Percentiles rank a stretch among this genome's conserved stretches.
These are phyloP conservation scores for Ampelocalamus luodianensis DNA, from an alignment of 176 grass and related monocot genomes.

Conservation along the genomic window DNA sequence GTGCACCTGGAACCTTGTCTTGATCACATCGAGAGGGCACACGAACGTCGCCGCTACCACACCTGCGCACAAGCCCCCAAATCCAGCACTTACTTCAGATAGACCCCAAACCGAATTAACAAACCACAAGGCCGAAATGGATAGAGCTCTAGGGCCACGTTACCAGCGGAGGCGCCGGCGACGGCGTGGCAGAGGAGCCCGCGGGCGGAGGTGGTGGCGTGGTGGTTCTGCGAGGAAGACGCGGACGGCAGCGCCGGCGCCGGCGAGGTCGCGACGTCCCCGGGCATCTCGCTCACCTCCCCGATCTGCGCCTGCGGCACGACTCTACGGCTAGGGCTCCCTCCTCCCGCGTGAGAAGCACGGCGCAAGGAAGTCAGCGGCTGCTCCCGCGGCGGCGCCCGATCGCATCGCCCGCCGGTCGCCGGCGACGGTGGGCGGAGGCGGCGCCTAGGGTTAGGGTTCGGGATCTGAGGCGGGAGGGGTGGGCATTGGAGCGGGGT, in stretches of 20 bases:
- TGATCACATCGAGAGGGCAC: constrained; percentile 96
- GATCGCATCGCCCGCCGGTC: constrained; percentile 46
- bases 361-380: not conserved
- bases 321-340: not conserved
- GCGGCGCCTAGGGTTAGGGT: constrained; percentile 39
- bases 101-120: not conserved
- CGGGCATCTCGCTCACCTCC: constrained; percentile 51
- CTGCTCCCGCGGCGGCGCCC: constrained; percentile 1
- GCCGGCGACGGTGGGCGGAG: constrained; percentile 16
- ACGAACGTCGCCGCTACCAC: constrained; percentile 94
- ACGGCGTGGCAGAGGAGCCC: constrained; percentile 67
- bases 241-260: not conserved
- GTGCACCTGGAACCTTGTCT: constrained; percentile 96
- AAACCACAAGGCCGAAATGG: not conserved
- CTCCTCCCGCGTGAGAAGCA: constrained; percentile 9
- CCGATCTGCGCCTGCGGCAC: constrained; percentile 25
- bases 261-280: constrained; percentile 47
- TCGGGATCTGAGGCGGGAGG: constrained; percentile 37
- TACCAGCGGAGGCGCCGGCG: constrained; percentile 87
- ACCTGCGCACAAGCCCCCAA: constrained; percentile 53
- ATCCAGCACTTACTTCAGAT: constrained; percentile 1
- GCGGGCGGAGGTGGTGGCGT: constrained; percentile 43
- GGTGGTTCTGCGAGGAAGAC: constrained; percentile 38
- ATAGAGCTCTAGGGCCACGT: not conserved
- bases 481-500: not conserved